Evolutionary conservation across 441 rosid genomes (phyloP), one percentile per base, ranked within the genome.

Genomic region (Theobroma grandiflorum): DNA sequence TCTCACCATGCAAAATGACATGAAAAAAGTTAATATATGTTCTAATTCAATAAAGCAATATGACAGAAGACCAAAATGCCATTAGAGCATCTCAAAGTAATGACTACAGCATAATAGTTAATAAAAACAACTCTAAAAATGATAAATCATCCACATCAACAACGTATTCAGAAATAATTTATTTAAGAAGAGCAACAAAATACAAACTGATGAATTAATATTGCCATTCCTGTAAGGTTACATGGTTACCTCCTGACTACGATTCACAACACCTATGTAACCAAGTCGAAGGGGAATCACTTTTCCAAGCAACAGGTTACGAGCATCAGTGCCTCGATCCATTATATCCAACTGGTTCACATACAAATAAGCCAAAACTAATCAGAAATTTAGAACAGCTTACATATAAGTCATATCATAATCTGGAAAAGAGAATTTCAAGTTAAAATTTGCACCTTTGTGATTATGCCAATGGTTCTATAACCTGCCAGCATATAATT

Each of bases 241-340:
- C n/a, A 74, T 2, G 37, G 45, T 80, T 93, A 95, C 98, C 98
- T 95, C 97, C 83, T 95, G 98, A 88, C 98, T 87, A 38, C 98
- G 96, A 85, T 93, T 93, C 52, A 95, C 97, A 53, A 94, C 96
- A 76, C 97, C 98, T 61, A 95, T 84, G 49, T 93, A 95, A 80
- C 98, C 98, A 83, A 95, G 96, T 40, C 96, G 88, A 76, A 95
- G 90, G 14, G 97, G 96, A 78, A 93, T 88, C 68, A 90, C 95
- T 91, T 95, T 95, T 47, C 98, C 98, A 70, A 93, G 97, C 80
- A 95, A 83, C 73, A 89, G 67, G 78, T 95, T 93, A 20, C 96
- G 91, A 49, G 97, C 98, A 83, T 95, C 97, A 67, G 98, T 95
- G 83, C 98, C 98, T 92, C 98, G 90, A 84, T 95, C 98, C 98